These are phyloP conservation scores for Hymenoscyphus fraxineus DNA, from an alignment of 2,329 filamentous ascomycete genomes.

Conservation along the genomic window DNA sequence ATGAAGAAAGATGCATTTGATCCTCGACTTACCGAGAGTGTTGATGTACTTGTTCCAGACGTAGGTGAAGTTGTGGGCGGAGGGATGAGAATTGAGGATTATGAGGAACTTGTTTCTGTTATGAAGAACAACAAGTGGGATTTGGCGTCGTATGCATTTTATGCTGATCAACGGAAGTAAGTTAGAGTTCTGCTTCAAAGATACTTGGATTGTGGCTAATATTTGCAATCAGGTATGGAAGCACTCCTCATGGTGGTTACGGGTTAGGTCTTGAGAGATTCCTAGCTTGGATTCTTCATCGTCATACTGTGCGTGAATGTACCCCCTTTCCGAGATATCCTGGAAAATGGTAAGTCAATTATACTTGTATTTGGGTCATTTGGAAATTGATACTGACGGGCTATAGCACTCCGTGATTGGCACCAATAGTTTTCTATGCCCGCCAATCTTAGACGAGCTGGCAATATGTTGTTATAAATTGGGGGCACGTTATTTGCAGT, in stretches of 20 bases:
- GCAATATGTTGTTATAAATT: too few relatives aligned
- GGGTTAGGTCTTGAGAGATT: neutral
- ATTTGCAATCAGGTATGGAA: neutral
- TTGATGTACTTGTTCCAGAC: neutral
- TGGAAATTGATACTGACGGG: neutral
- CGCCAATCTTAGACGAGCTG: too few relatives aligned
- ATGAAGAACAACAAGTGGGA: constrained; percentile 2
- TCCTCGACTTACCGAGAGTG: neutral
- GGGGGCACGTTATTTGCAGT: too few relatives aligned
- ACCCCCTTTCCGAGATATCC: neutral
- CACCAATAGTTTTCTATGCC: neutral
- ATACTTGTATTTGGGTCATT: neutral
- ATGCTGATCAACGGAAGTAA: neutral
- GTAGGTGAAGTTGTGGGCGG: neutral
- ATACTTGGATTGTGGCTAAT: neutral
- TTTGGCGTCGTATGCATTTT: neutral
- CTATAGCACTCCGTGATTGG: neutral
- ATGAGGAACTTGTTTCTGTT: neutral
- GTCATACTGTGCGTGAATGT: neutral
- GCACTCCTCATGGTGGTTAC: neutral
- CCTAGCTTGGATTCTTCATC: neutral
- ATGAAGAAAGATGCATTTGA: neutral
- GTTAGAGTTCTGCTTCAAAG: neutral
- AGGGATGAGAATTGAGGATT: constrained; percentile 1
- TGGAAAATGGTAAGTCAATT: neutral